Base-by-base conservation (phyloP, 768 basidiomycete species). In the Amanita polypyramis region DNA sequence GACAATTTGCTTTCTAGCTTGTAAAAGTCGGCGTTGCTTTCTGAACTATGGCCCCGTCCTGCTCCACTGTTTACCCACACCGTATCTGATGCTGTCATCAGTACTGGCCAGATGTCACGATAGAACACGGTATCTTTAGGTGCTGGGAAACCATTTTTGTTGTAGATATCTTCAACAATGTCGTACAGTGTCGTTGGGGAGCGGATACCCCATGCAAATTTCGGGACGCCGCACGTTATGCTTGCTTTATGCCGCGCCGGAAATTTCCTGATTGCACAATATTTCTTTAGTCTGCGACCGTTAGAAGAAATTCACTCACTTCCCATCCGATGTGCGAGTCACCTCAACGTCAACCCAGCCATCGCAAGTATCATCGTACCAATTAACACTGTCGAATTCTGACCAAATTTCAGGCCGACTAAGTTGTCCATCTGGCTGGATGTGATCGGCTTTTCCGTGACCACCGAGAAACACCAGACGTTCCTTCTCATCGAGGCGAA, bases 281-380 rank as follows among this genome's bases (percentile, higher is more conserved):
- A 27, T 27, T 7, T 27, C 7, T 27, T 27, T 27, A 27, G 25
- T 27, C 4, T 27, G 25, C 25, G 3, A 27, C 25, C 25, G 25
- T 27, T 27, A 27, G 3, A 27, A 27, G 25, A 27, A 27, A 27
- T 4, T 27, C 25, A 27, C 3, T 27, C 25, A 27, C 25, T 7
- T 27, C 7, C 33, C 43, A 12, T 41, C 23, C 27, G 36, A n/a
- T 10, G 25, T 23, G 4, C 27, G 25, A 3, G 25, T 23, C 14
- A 62, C 57, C 14, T 44, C 32, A 7, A 61, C 65, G 2, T 52
- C 39, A 25, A 66, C 55, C 52, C 57, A 60, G 1, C 66, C 65
- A 37, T 67, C 66, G 38, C 56, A 64, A 6, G 55, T 60, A 37
- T 60, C 60, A 44, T 67, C 66, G 36, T 64, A 48, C 66, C 65